Evolutionary conservation across 352 stramenopile species (phyloP).

Genomic region (Globisporangium splendens): DNA sequence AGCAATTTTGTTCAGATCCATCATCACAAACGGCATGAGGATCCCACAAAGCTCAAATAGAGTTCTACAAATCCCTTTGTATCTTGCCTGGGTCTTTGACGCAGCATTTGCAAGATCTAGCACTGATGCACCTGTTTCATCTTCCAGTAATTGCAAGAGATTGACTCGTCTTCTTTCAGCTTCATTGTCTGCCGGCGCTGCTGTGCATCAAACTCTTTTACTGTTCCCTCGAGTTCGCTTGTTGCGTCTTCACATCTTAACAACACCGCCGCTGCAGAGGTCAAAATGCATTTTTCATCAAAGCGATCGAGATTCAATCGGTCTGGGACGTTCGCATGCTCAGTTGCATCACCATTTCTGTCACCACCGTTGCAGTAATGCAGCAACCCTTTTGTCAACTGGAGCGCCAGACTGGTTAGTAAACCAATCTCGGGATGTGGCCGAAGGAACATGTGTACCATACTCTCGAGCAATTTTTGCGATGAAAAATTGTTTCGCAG

Average conservation of each 20-base stretch:
- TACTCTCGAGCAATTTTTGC: constrained; percentile 27
- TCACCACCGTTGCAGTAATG: constrained; percentile 29
- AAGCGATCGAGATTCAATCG: constrained; percentile 22
- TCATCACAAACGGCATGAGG: constrained; percentile 42
- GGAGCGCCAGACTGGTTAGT: constrained; percentile 19
- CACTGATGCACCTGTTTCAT: constrained; percentile 27
- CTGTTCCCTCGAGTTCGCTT: constrained; percentile 21
- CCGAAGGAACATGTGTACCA: constrained; percentile 29
- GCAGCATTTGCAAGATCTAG: constrained; percentile 20
- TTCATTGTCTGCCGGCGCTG: constrained; percentile 33
- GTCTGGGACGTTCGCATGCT: constrained; percentile 7
- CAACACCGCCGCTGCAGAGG: constrained; percentile 28
- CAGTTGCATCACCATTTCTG: constrained; percentile 10
- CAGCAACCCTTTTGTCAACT: constrained; percentile 30
- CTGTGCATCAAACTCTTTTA: constrained; percentile 37
- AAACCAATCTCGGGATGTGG: constrained; percentile 20
- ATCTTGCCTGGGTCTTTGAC: constrained; percentile 17
- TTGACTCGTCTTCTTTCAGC: constrained; percentile 36
- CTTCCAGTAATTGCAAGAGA: constrained; percentile 32
- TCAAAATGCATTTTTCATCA: constrained; percentile 31
- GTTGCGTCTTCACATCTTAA: constrained; percentile 26
- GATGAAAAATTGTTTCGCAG: constrained; percentile 11
- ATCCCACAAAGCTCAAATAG: constrained; percentile 33
- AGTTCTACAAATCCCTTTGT: constrained; percentile 29
- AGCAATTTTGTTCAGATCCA: constrained; percentile 31